These are phyloP conservation scores for Fomes fomentarius DNA, from an alignment of 1,284 basidiomycete species.

Conservation along the genomic window DNA sequence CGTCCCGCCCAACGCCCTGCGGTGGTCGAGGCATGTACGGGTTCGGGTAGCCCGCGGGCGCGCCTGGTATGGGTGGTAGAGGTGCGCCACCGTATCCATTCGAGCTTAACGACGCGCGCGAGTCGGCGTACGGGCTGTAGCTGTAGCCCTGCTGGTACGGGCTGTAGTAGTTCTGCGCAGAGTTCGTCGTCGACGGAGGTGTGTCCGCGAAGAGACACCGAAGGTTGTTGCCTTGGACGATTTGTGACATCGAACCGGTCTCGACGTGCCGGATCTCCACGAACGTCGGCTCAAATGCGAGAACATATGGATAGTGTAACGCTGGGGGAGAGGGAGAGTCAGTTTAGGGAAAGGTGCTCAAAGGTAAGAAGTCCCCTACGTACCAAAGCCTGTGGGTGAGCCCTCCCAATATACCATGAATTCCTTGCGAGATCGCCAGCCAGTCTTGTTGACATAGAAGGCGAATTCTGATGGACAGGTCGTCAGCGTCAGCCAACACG, in stretches of 20 bases:
- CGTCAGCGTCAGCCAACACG: constrained; percentile 3
- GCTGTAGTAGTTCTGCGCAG: constrained; percentile 35
- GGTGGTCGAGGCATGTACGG: constrained; percentile 47
- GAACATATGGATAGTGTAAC: constrained; percentile 94
- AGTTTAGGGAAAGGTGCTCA: no score
- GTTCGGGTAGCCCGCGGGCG: constrained; percentile 37
- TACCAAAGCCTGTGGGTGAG: constrained; percentile 90
- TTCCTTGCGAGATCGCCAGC: constrained; percentile 86
- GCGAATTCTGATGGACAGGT: constrained; percentile 80
- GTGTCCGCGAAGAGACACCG: constrained; percentile 93
- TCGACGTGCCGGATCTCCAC: constrained; percentile 97
- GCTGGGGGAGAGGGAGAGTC: constrained; percentile 60
- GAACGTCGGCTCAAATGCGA: constrained; percentile 97
- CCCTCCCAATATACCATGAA: constrained; percentile 99
- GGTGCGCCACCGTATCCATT: constrained; percentile 47
- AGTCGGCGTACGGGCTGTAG: constrained; percentile 42
- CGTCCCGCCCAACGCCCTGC: constrained; percentile 58
- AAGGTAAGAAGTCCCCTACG: constrained; percentile 34
- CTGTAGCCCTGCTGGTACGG: constrained; percentile 37
- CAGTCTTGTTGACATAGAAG: constrained; percentile 98
- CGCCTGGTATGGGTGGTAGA: constrained; percentile 22
- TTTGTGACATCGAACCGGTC: constrained; percentile 90
- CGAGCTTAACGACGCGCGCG: constrained; percentile 24
- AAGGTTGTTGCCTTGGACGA: constrained; percentile 92
- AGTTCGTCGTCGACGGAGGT: constrained; percentile 79